Base-by-base conservation (phyloP, 129 eudicot genomes). In the sunflower (Helianthus annuus) region DNA sequence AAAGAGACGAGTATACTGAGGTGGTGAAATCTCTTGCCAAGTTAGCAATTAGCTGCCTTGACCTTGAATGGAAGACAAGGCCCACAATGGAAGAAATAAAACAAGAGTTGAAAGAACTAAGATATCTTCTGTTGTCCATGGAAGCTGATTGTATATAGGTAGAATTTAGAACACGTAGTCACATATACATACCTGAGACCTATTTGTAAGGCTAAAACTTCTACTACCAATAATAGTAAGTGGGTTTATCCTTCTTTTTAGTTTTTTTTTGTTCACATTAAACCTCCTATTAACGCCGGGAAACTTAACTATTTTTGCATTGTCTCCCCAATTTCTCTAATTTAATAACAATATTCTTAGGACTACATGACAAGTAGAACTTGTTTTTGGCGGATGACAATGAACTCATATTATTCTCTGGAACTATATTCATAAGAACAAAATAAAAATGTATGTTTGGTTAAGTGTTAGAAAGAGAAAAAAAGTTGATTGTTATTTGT, bases 81-180 rank as follows among this genome's bases (percentile, higher is more conserved):
- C 82, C 82, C 10, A 64, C 78, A 48, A 78, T 78, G 78, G 46
- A 34, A 53, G 72, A 71, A 71, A 59, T 78, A 15, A 66, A 59
- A 19, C 42, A 64, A 7, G 72, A 78, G 45, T 66, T 78, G 7
- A 29, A 38, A 1, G 17, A 72, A 64, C 68, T 71, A 44, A 64
- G 68, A 71, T 42, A 22, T 70, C 27, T 63, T 63, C 11, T 71
- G 10, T 3, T 53, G 16, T 64, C 78, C 6, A 34, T 13, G 0
- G 71, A 51, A 64, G 71, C 44, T 74, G 32, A 64, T 46, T 29
- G 14, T 39, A 48, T 46, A 14, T 72, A 62, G 40, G 10, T 19
- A 45, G 19, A n/a, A 66, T 16, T 16, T 2, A 39, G 49, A 64
- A 39, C 36, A 52, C 57, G 3, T 0, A 32, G 36, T 14, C n/a